Evolutionary conservation across 768 basidiomycete genomes (phyloP), one percentile per base, ranked within the genome.

Genomic region (Lactarius indigo): DNA sequence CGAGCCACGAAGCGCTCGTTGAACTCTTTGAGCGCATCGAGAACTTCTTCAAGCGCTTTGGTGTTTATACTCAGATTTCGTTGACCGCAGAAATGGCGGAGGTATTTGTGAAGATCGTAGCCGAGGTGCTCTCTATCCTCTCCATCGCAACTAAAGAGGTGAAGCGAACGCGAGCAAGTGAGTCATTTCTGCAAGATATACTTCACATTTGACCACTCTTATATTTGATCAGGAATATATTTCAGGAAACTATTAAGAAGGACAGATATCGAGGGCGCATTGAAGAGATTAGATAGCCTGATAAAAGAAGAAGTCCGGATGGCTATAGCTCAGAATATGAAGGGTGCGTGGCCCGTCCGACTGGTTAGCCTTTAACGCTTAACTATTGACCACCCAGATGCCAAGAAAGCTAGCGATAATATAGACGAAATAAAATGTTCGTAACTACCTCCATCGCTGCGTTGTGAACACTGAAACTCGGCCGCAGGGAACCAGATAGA

Each of bases 71-170:
- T 13, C 31, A 35, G 17, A 54, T 60, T 5, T 31, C 15, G 6
- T 52, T 59, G 1, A 60, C 52, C 15, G 1, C 17, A 0, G 59
- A 52, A 3, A 65, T 65, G 64, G 55, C 52, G 12, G 52, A 55
- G 3, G 42, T 66, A 0, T 41, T 57, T 13, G 55, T 61, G 26
- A 37, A 61, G 15, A 30, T 61, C 23, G 37, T 61, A 50, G 30
- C 33, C 4, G 64, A 64, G 23, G 30, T 64, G 2, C 57, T 64
- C 17, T 23, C 18, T 12, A 54, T 64, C 31, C 37, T 64, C 10
- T 35, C 47, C 6, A 64, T 64, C 18, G 64, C 57, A 9, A 64
- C 64, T 0, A 47, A 39, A 31, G 58, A 60, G 37, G 54, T 65
- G 1, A 65, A 18, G 12, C 28, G 39, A 12, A 17, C 26, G 2